phyloP scores from a whole-genome alignment of 495 filamentous ascomycete genomes.

The Lasiosphaeriaceae sp. region DNA sequence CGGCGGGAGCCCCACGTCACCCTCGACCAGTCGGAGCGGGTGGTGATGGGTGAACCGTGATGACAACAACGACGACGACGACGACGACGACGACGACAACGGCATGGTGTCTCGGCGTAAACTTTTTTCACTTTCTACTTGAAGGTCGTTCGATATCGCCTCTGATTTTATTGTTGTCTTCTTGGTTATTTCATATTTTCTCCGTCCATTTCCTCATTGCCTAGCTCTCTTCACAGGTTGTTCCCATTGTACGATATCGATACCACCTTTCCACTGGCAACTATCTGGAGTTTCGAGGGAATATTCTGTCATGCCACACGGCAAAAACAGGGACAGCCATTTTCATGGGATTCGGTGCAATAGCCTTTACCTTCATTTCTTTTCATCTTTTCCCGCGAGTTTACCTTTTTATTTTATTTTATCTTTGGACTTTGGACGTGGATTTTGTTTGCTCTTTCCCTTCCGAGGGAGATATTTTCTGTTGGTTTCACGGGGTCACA shows the following conservation, averaged over 20 bases:
- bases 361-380: conserved; percentile 12
- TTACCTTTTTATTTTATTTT: conserved; percentile 16
- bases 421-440: conserved; percentile 15
- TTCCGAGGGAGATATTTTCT: conserved; percentile 14
- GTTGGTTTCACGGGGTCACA: not conserved
- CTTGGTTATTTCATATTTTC: conserved; percentile 8
- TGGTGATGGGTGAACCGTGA: conserved; percentile 6
- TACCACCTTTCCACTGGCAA: conserved; percentile 2
- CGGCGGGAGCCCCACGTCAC: not conserved
- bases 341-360: conserved; percentile 10
- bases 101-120: not conserved
- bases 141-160: not conserved
- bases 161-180: not conserved
- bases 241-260: conserved; percentile 14
- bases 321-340: conserved; percentile 8
- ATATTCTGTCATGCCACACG: conserved; percentile 15
- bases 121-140: not conserved
- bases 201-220: conserved; percentile 15
- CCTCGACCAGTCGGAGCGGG: conserved; percentile 9
- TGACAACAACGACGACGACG: not conserved
- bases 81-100: not conserved
- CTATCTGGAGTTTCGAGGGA: conserved; percentile 14
- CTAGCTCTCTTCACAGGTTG: not conserved
- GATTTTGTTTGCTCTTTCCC: conserved; percentile 14
- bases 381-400: conserved; percentile 1